Percentiles rank a stretch among this genome's conserved stretches.
Conservation (phyloP, 768 basidiomycete species). For the Tricholoma matsutake region DNA sequence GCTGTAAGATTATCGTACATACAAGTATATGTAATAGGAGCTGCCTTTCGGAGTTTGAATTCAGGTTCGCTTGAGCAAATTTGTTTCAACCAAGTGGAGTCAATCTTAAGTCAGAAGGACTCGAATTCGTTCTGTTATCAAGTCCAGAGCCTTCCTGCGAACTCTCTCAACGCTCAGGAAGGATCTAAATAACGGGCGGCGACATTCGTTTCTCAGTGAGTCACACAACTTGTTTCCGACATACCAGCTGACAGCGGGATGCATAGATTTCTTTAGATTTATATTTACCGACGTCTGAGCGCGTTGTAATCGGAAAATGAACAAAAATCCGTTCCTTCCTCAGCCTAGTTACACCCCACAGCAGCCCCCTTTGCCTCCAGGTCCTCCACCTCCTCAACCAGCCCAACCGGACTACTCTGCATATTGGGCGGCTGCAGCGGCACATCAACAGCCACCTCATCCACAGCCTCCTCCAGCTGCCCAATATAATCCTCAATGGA, state of each 20-base stretch:
- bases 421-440: slow-evolving; percentile 68
- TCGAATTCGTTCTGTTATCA: background rate
- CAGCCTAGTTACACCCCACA: slow-evolving; percentile 65
- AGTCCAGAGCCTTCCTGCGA: background rate
- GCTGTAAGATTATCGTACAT: too few relatives aligned
- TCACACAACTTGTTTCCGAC: background rate
- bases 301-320: slow-evolving; percentile 46
- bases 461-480: slow-evolving; percentile 47
- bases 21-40: too few relatives aligned
- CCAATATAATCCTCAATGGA: slow-evolving; percentile 67
- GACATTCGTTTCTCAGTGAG: slow-evolving; percentile 11
- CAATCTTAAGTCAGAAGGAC: too few relatives aligned
- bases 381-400: slow-evolving; percentile 69
- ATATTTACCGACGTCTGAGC: slow-evolving; percentile 14
- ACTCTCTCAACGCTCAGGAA: slow-evolving; percentile 2
- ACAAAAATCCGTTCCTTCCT: slow-evolving; percentile 82
- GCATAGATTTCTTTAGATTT: slow-evolving; percentile 7
- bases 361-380: slow-evolving; percentile 78
- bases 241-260: background rate
- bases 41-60: slow-evolving; percentile 2
- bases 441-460: slow-evolving; percentile 44
- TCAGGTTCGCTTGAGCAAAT: slow-evolving; percentile 3
- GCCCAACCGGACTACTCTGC: slow-evolving; percentile 70
- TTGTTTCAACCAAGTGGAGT: background rate
- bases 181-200: slow-evolving; percentile 3